phyloP scores from a whole-genome alignment of 2,329 filamentous ascomycete genomes.

The Madurella mycetomatis region DNA sequence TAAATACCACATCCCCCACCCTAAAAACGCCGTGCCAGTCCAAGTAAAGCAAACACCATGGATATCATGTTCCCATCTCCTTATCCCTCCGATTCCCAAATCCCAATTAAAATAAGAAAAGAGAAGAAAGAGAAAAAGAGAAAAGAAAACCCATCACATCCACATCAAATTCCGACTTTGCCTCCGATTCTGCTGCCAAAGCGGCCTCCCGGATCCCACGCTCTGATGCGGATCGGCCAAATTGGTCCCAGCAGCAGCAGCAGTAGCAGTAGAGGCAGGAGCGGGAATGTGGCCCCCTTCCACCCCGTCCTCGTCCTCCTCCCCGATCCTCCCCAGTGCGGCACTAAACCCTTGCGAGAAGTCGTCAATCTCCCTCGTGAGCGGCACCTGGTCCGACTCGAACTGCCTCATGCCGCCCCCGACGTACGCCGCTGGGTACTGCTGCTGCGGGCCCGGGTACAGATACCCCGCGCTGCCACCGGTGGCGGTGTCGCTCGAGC shows the following conservation, averaged over 20 bases:
- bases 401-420: constrained; percentile 17
- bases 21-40: too few species aligned
- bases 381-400: constrained; percentile 36
- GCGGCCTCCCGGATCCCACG: constrained; percentile 30
- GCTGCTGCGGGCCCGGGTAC: constrained; percentile 16
- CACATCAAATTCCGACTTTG: constrained; percentile 46
- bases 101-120: too few species aligned
- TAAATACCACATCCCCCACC: too few species aligned
- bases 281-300: background rate
- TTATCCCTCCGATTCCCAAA: too few species aligned
- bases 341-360: constrained; percentile 42
- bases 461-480: constrained; percentile 11
- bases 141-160: constrained; percentile 31
- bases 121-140: too few species aligned
- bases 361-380: constrained; percentile 43
- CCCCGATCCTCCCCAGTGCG: constrained; percentile 36
- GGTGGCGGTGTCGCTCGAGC: constrained; percentile 2
- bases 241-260: constrained; percentile 6
- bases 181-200: constrained; percentile 53
- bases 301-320: constrained; percentile 34
- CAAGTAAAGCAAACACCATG: too few species aligned
- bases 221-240: constrained; percentile 3
- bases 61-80: too few species aligned
- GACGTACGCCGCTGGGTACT: constrained; percentile 24
- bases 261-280: background rate